A percentile compares a stretch with the other conserved stretches of the same genome.
Conservation (phyloP, 805 yeast genomes). For the Saccharomycopsis microspora region DNA sequence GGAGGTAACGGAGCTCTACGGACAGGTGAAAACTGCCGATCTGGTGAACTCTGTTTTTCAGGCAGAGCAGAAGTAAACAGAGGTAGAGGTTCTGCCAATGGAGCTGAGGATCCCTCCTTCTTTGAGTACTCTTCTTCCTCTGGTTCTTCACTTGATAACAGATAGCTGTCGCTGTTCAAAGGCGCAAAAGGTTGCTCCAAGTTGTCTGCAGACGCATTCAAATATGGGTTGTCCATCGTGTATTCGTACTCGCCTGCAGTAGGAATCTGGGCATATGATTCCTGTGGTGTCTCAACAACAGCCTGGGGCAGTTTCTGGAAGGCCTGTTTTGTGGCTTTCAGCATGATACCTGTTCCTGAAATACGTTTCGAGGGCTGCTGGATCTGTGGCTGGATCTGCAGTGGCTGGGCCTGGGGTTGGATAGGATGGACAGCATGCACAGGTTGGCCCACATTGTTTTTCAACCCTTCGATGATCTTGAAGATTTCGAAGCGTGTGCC, state of each 20-base stretch:
- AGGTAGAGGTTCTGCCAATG: too few relatives aligned
- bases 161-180: not conserved
- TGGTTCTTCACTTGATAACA: not conserved
- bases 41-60: not conserved
- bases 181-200: not conserved
- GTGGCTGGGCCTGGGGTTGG: not conserved
- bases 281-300: not conserved
- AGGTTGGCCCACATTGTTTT: constrained; percentile 18
- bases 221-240: constrained; percentile 16
- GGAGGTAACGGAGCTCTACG: constrained; percentile 69
- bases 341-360: not conserved
- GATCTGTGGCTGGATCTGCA: not conserved
- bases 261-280: not conserved
- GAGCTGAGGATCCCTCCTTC: too few relatives aligned
- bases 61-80: too few relatives aligned
- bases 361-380: not conserved
- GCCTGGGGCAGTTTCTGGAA: not conserved
- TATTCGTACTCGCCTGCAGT: not conserved
- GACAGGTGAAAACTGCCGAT: constrained; percentile 45
- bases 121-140: too few relatives aligned
- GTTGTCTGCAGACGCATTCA: constrained; percentile 12
- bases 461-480: constrained; percentile 72
- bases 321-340: not conserved
- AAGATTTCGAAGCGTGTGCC: constrained; percentile 91
- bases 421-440: not conserved